phyloP scores from a whole-genome alignment of 768 basidiomycete genomes.

The Sarcodon sp. region DNA sequence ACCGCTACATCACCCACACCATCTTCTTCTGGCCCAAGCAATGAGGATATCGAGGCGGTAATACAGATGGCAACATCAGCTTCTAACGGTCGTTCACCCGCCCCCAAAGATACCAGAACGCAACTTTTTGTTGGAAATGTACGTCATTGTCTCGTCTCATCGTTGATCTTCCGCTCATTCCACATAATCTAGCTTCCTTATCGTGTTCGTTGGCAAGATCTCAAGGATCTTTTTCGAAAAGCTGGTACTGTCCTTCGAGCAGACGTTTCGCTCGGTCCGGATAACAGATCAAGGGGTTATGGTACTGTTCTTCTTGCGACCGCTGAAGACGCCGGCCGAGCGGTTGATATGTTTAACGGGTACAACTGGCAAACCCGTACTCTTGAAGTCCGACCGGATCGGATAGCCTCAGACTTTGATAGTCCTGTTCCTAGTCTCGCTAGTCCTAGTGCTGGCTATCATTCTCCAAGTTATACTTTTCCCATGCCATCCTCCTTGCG shows the following conservation, averaged over 20 bases:
- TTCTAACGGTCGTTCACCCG: constrained; percentile 22
- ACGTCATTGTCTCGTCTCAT: constrained; percentile 17
- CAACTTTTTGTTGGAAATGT: constrained; percentile 97
- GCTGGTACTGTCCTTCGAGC: constrained; percentile 63
- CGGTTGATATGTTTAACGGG: constrained; percentile 94
- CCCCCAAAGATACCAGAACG: constrained; percentile 75
- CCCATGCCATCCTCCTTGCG: neutral
- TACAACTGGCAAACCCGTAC: constrained; percentile 94
- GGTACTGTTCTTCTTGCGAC: constrained; percentile 91
- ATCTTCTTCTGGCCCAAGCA: constrained; percentile 30
- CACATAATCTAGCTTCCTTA: constrained; percentile 64
- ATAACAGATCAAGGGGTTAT: constrained; percentile 87
- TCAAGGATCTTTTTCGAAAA: constrained; percentile 94
- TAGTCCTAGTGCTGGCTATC: neutral
- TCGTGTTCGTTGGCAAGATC: constrained; percentile 96
- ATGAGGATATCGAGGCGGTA: constrained; percentile 85
- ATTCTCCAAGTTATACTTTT: neutral
- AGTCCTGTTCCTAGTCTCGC: constrained; percentile 2
- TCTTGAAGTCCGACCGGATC: constrained; percentile 85
- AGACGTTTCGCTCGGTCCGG: constrained; percentile 47
- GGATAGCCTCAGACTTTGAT: constrained; percentile 34
- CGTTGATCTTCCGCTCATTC: neutral
- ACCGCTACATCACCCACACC: neutral
- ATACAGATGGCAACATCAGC: constrained; percentile 80
- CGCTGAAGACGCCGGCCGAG: constrained; percentile 89